These are phyloP conservation scores for Viola pubescens DNA, from an alignment of 441 rosid genomes.

Conservation along the genomic window DNA sequence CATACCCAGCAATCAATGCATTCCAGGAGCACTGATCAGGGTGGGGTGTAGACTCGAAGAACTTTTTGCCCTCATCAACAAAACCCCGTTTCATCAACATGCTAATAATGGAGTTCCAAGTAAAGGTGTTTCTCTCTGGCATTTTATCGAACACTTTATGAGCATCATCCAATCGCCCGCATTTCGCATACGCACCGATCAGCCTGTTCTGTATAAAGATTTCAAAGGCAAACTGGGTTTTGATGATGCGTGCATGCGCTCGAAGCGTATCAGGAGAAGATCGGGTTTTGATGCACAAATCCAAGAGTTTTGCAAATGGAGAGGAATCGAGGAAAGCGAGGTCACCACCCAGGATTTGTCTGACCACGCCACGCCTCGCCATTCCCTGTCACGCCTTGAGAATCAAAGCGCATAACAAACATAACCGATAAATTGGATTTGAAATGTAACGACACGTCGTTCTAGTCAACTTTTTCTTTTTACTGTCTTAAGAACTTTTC, in stretches of 20 bases:
- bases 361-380: slow-evolving; percentile 37
- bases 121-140: slow-evolving; percentile 43
- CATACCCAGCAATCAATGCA: slow-evolving; percentile 63
- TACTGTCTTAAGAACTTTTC: too few species aligned
- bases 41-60: slow-evolving; percentile 43
- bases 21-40: slow-evolving; percentile 78
- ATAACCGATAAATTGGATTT: too few species aligned
- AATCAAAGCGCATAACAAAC: too few species aligned
- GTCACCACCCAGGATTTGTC: slow-evolving; percentile 24
- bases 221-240: slow-evolving; percentile 37
- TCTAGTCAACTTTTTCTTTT: too few species aligned
- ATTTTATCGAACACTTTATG: slow-evolving; percentile 57
- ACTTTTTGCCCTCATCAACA: slow-evolving; percentile 39
- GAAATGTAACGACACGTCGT: too few species aligned
- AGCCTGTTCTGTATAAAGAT: slow-evolving; percentile 57
- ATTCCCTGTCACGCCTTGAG: slow-evolving; percentile 23
- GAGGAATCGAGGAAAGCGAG: slow-evolving; percentile 36
- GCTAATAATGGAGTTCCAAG: slow-evolving; percentile 51
- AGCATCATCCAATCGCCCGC: slow-evolving; percentile 38
- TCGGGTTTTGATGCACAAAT: slow-evolving; percentile 40
- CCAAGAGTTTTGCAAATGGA: slow-evolving; percentile 54
- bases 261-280: slow-evolving; percentile 29
- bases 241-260: slow-evolving; percentile 48
- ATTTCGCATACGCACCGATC: slow-evolving; percentile 46
- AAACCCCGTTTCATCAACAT: slow-evolving; percentile 40